Conservation (phyloP, 2,329 filamentous ascomycete genomes). For the Venturiaceae sp. region DNA sequence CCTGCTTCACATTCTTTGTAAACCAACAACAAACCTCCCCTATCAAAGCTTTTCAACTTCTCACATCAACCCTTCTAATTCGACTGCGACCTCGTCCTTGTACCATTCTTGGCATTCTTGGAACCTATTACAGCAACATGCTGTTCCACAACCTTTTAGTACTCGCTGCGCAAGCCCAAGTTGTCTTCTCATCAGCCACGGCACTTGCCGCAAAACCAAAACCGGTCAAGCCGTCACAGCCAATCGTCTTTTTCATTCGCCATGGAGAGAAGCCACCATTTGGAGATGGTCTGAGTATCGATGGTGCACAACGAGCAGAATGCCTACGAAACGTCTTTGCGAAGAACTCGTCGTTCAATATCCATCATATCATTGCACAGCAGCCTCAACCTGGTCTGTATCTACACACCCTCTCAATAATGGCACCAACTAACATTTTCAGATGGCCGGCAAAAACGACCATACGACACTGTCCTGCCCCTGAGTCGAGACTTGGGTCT, state of each 20-base stretch:
- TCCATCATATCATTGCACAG: constrained; percentile 50
- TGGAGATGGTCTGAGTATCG: constrained; percentile 38
- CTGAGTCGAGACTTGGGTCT: constrained; percentile 47
- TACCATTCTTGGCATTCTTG: neutral
- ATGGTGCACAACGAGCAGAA: constrained; percentile 47
- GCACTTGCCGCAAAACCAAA: neutral
- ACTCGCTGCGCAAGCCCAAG: neutral
- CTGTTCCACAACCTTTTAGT: neutral
- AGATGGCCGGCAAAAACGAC: constrained; percentile 44
- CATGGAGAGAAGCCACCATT: constrained; percentile 53
- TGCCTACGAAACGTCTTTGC: constrained; percentile 51
- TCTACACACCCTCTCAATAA: neutral
- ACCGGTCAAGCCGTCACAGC: constrained; percentile 13
- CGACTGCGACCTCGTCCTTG: too few species aligned
- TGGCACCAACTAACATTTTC: neutral
- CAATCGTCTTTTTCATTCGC: constrained; percentile 53
- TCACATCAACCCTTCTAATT: too few species aligned
- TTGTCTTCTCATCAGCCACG: neutral
- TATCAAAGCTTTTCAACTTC: too few species aligned
- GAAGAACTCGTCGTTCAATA: constrained; percentile 39
- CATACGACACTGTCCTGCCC: constrained; percentile 47
- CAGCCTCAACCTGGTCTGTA: constrained; percentile 36
- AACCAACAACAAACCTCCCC: too few species aligned
- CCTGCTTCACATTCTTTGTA: too few species aligned
- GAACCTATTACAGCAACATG: neutral